Evolutionary conservation across 1,284 basidiomycete species (phyloP), one percentile per base, ranked within the genome.

Genomic region (Boletus semigastroideus): DNA sequence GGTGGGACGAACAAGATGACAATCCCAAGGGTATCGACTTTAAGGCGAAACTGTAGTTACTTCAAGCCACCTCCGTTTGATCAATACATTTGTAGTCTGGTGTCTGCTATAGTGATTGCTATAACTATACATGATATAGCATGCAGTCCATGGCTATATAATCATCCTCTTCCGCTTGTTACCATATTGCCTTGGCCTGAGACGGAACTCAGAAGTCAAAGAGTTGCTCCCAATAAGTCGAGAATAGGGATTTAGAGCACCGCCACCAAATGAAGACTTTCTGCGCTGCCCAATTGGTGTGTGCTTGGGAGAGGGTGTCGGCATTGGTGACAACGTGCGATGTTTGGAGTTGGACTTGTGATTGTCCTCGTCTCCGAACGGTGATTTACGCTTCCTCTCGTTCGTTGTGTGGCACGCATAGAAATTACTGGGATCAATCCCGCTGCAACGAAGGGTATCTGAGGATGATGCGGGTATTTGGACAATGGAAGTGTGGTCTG

Each of bases 1-100:
- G 84, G 78, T 91, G 87, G 88, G 84, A 89, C 60, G 83, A 84
- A 38, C 80, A 78, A 16, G 70, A 75, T 8, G 38, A 36, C 17
- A 62, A 63, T 36, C 74, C 61, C 28, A 59, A 66, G 54, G 55
- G 57, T 11, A 40, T 65, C 22, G 58, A 65, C 53, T 56, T 65
- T 44, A 74, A 69, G 59, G 70, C 77, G 31, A 79, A 75, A 55
- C 59, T 79, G 54, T 78, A 60, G 41, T 22, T 22, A 37, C 30
- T 14, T 42, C 25, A 25, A 25, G 34, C 43, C 16, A 42, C 50
- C 39, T 20, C 50, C 4, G 13, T 33, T 45, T 37, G 27, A 31
- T 48, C 31, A 27, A n/a, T 39, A 11, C 48, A 49, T 37, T 22
- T 25, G 46, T 37, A 42, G 31, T 38, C 16, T 30, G 14, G 31